Base-by-base conservation (phyloP, 2,329 filamentous ascomycete genomes). In the Chrysoporthe puriensis region DNA sequence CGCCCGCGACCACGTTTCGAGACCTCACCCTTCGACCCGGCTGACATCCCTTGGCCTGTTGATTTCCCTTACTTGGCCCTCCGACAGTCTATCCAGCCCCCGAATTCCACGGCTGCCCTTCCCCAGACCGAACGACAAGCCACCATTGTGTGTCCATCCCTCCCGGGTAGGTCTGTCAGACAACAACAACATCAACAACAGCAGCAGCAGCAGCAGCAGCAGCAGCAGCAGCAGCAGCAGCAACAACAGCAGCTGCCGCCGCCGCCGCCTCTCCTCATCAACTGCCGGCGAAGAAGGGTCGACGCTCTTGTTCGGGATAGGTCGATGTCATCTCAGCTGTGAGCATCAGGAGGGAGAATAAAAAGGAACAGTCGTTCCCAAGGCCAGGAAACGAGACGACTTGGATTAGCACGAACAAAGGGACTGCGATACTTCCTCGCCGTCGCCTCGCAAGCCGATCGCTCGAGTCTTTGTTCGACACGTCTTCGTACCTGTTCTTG, bases 321-420 rank as follows among this genome's bases (percentile, higher is more conserved):
- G 54, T 64, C 67, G 54, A 67, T 69, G 67, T 56, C 56, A 69
- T 69, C 64, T 65, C 67, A 48, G 61, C 42, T 64, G 32, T 67
- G 62, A 69, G 62, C 34, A 52, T 21, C 50, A 61, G 42, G 62
- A 69, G 64, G 59, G 62, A 63, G 60, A 66, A 54, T 48, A 61
- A 64, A 64, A 64, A 58, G 54, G 48, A 36, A 16, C 40, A 18
- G 14, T 21, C 16, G 18, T 8, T 11, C 21, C 11, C 46, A 63
- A 42, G 48, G 61, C n/a, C 13, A 16, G 32, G 26, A 50, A 61
- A 44, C 48, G 57, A 61, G 4, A 67, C 26, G 40, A 43, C 2
- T 54, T 40, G 56, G 50, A 54, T 46, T 5, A 34, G 18, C 26
- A 40, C 18, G 60, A 48, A 66, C 58, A 66, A 66, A 59, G 63